Percentiles rank a stretch among this genome's conserved stretches.
These are phyloP conservation scores for Henckelia pumila DNA, from an alignment of 257 asterid genomes.

Conservation along the genomic window DNA sequence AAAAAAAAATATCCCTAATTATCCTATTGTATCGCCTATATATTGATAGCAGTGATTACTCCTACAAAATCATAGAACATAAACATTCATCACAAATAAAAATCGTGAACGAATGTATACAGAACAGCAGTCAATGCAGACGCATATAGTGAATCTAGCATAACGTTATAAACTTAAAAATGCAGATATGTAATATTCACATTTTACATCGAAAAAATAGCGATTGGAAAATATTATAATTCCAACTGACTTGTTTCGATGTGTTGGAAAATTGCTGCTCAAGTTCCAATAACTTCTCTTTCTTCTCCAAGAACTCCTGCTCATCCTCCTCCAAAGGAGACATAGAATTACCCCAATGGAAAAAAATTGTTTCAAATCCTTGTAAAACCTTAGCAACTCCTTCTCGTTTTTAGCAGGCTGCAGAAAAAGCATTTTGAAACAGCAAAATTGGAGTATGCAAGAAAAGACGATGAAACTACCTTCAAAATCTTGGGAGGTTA, in stretches of 20 bases:
- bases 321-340: slow-evolving; percentile 80
- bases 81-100: slow-evolving; percentile 13
- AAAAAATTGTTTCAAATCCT: slow-evolving; percentile 91
- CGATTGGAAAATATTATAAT: slow-evolving; percentile 14
- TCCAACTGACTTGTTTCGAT: slow-evolving; percentile 64
- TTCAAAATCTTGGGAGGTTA: too few species aligned
- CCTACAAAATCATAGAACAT: slow-evolving; percentile 46
- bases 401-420: slow-evolving; percentile 90
- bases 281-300: slow-evolving; percentile 61
- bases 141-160: background rate
- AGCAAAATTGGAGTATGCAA: too few species aligned
- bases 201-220: slow-evolving; percentile 11
- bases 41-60: slow-evolving; percentile 78
- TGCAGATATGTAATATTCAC: background rate
- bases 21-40: slow-evolving; percentile 91
- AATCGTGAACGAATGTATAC: background rate
- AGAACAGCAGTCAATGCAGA: slow-evolving; percentile 10
- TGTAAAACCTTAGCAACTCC: slow-evolving; percentile 84
- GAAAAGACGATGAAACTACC: too few species aligned
- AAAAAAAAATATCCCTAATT: slow-evolving; percentile 79
- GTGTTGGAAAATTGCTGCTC: slow-evolving; percentile 82
- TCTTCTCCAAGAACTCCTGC: slow-evolving; percentile 78
- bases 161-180: slow-evolving; percentile 17
- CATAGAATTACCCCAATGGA: slow-evolving; percentile 72
- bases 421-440: too few species aligned